phyloP scores from a whole-genome alignment of 2,329 filamentous ascomycete genomes.

The Dothideomycetes sp. region DNA sequence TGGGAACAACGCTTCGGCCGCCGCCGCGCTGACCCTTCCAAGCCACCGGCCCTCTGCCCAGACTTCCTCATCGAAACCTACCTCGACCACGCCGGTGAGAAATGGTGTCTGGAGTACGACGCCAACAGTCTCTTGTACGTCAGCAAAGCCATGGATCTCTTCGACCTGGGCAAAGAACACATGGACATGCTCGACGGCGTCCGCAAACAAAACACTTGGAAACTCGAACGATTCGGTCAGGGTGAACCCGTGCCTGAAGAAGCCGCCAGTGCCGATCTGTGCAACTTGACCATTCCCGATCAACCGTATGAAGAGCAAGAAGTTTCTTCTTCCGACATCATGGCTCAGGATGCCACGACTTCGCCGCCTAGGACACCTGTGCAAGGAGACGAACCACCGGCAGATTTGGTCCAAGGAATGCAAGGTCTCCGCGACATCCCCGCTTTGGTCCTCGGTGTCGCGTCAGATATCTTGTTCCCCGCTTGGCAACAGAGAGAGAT shows the following conservation, averaged over 20 bases:
- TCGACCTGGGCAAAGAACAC: slow-evolving; percentile 71
- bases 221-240: slow-evolving; percentile 41
- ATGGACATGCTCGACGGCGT: slow-evolving; percentile 55
- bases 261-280: slow-evolving; percentile 41
- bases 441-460: slow-evolving; percentile 83
- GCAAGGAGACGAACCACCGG: slow-evolving; percentile 47
- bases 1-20: slow-evolving; percentile 95
- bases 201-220: slow-evolving; percentile 51
- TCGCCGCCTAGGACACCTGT: slow-evolving; percentile 17
- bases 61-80: slow-evolving; percentile 98
- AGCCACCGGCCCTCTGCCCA: slow-evolving; percentile 86
- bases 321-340: slow-evolving; percentile 38
- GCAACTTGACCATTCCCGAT: slow-evolving; percentile 74
- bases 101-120: slow-evolving; percentile 95
- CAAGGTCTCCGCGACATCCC: slow-evolving; percentile 63
- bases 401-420: slow-evolving; percentile 71
- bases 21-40: slow-evolving; percentile 72
- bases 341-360: slow-evolving; percentile 23
- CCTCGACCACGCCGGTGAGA: slow-evolving; percentile 93
- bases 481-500: slow-evolving; percentile 97
- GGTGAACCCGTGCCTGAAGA: slow-evolving; percentile 25
- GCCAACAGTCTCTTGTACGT: slow-evolving; percentile 93
- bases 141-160: slow-evolving; percentile 97
- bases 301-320: slow-evolving; percentile 79
- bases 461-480: slow-evolving; percentile 92